Conservation (phyloP, 495 filamentous ascomycete species). For the Platismatia glauca region DNA sequence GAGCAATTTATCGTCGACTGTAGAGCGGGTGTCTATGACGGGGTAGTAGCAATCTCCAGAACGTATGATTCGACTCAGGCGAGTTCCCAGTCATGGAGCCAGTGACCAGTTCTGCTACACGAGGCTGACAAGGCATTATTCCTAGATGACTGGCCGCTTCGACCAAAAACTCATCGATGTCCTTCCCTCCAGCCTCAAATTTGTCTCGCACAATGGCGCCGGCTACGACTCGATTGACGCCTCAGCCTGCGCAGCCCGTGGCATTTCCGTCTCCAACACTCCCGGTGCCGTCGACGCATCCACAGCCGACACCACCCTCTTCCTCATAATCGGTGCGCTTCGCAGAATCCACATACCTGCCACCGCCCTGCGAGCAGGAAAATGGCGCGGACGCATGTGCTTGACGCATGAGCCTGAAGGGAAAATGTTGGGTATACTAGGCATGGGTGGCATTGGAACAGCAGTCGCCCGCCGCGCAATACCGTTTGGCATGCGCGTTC, state of each 20-base stretch:
- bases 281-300: conserved; percentile 60
- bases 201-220: conserved; percentile 78
- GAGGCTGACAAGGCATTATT: conserved; percentile 1
- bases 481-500: conserved; percentile 61
- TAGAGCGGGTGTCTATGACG: conserved; percentile 46
- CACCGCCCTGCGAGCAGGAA: conserved; percentile 50
- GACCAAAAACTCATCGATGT: conserved; percentile 48
- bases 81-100: conserved; percentile 8
- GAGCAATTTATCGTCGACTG: conserved; percentile 46
- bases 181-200: conserved; percentile 60
- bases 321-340: conserved; percentile 61
- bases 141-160: conserved; percentile 51
- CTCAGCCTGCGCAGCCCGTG: conserved; percentile 51
- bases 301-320: conserved; percentile 63
- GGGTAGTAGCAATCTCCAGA: conserved; percentile 49
- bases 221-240: conserved; percentile 80
- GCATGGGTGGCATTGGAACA: conserved; percentile 77
- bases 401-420: conserved; percentile 59
- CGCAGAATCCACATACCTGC: conserved; percentile 57
- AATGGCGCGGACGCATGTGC: conserved; percentile 44
- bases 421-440: conserved; percentile 70
- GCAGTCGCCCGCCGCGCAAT: conserved; percentile 62
- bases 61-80: conserved; percentile 53
- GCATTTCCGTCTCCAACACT: conserved; percentile 58
- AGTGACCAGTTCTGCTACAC: background rate